Base-by-base conservation (phyloP, 495 filamentous ascomycete genomes). In the Ramalina peruviana region DNA sequence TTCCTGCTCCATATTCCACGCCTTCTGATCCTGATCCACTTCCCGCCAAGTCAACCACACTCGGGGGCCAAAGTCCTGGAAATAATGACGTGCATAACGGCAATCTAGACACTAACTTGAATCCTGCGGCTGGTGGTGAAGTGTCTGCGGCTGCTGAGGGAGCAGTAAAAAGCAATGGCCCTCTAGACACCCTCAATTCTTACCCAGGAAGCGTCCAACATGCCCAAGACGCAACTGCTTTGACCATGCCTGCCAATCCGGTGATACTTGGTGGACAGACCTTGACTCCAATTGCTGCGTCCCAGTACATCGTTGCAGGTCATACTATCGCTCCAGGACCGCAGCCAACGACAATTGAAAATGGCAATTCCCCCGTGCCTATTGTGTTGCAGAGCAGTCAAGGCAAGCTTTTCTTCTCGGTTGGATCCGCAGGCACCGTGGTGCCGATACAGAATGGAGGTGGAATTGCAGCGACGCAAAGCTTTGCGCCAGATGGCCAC, bases 251-350 rank as follows among this genome's bases (percentile, higher is more conserved):
- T 21, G n/a, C 41, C 13, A 4, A 13, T 4, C 41, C 41, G 13
- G 23, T 23, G 4, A 23, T 15, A 1, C 0, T 44, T 21, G 23
- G 23, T 15, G 44, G 44, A 1, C 19, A 25, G 19, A 33, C 25
- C 10, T 30, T 20, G n/a, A 36, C 44, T 20, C 16, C 44, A 15
- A 36, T n/a, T 3, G 23, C 44, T n/a, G 26, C 44, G 2, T 46
- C 44, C 25, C 19, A 25, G 9, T 46, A 3, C 44, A 6, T 46
- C 16, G 25, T 46, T 2, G 44, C 21, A 33, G 44, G 21, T 12
- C 43, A 50, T 4, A 50, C 49, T 23, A 37, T 56, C n/a, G 36
- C 44, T 17, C 49, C 46, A 13, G 42, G 43, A 19, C 30, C 48
- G 7, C 42, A 43, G 1, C 23, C 1, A 25, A 30, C 48, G 40